Conservation (phyloP, 2,329 filamentous ascomycete species). For the Byssoonygena ceratinophila region DNA sequence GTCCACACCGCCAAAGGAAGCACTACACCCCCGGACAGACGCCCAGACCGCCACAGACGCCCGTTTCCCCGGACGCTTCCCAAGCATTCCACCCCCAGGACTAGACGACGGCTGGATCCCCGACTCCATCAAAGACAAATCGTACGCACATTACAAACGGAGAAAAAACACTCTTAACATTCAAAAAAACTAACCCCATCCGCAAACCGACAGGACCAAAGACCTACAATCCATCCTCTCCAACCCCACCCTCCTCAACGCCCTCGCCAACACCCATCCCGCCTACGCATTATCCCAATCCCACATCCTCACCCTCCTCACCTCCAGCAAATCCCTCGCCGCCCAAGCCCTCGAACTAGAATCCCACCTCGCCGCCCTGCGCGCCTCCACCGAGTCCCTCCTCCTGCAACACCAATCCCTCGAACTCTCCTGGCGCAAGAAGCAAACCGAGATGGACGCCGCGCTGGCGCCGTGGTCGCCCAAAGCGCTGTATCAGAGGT, state of each 20-base stretch:
- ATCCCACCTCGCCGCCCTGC: conserved; percentile 42
- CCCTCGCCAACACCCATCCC: conserved; percentile 67
- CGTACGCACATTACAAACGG: conserved; percentile 45
- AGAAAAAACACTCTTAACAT: neutral
- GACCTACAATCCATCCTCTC: conserved; percentile 68
- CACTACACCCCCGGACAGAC: conserved; percentile 17
- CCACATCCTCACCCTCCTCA: conserved; percentile 54
- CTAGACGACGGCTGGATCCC: conserved; percentile 65
- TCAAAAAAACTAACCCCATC: neutral
- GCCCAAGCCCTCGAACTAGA: conserved; percentile 34
- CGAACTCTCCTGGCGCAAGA: conserved; percentile 83
- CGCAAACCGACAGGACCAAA: conserved; percentile 20
- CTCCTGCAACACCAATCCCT: conserved; percentile 73
- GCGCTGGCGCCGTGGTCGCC: conserved; percentile 77
- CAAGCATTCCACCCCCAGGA: conserved; percentile 24
- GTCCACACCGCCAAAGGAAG: conserved; percentile 23
- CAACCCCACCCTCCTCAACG: conserved; percentile 55
- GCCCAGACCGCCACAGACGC: conserved; percentile 12
- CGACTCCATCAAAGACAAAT: conserved; percentile 64
- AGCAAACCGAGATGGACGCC: conserved; percentile 79
- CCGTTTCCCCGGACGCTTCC: conserved; percentile 13
- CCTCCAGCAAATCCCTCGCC: conserved; percentile 62
- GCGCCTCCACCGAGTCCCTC: conserved; percentile 64
- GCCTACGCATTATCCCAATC: conserved; percentile 57
- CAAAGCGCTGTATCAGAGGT: conserved; percentile 70